phyloP scores from a whole-genome alignment of 2,329 filamentous ascomycete genomes.

The Cladosporium cucumerinum region DNA sequence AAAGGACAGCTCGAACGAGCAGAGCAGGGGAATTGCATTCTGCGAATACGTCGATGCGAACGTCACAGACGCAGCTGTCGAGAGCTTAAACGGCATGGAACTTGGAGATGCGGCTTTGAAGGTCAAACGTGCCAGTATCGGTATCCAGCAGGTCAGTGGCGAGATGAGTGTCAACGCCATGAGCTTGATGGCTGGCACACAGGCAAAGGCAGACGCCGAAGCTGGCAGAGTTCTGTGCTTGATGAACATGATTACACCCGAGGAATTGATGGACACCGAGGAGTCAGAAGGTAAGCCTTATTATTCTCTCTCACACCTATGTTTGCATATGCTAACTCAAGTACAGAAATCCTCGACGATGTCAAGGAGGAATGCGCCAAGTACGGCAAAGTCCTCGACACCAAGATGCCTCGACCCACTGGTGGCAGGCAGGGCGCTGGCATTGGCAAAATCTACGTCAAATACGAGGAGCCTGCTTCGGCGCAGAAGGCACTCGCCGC shows the following conservation, averaged over 20 bases:
- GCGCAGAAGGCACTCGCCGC: slow-evolving; percentile 81
- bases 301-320: neutral
- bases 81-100: slow-evolving; percentile 89
- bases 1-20: slow-evolving; percentile 78
- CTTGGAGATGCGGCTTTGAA: slow-evolving; percentile 82
- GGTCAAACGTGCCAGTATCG: slow-evolving; percentile 85
- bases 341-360: slow-evolving; percentile 89
- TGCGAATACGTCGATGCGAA: slow-evolving; percentile 82
- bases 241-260: slow-evolving; percentile 96
- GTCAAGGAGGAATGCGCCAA: slow-evolving; percentile 90
- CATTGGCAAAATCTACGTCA: slow-evolving; percentile 97
- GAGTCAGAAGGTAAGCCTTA: slow-evolving; percentile 46
- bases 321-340: neutral
- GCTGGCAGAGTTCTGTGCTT: slow-evolving; percentile 83
- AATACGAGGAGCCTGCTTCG: slow-evolving; percentile 74
- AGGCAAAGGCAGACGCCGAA: slow-evolving; percentile 70
- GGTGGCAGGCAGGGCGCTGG: slow-evolving; percentile 80
- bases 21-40: slow-evolving; percentile 85
- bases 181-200: slow-evolving; percentile 90
- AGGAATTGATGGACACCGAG: slow-evolving; percentile 88
- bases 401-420: slow-evolving; percentile 87
- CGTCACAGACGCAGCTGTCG: slow-evolving; percentile 79
- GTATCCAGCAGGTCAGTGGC: slow-evolving; percentile 87
- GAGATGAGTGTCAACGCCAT: slow-evolving; percentile 98
- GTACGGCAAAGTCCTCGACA: slow-evolving; percentile 77